Conservation (phyloP, 805 yeast genomes). For the Hanseniaspora hatyaiensis region DNA sequence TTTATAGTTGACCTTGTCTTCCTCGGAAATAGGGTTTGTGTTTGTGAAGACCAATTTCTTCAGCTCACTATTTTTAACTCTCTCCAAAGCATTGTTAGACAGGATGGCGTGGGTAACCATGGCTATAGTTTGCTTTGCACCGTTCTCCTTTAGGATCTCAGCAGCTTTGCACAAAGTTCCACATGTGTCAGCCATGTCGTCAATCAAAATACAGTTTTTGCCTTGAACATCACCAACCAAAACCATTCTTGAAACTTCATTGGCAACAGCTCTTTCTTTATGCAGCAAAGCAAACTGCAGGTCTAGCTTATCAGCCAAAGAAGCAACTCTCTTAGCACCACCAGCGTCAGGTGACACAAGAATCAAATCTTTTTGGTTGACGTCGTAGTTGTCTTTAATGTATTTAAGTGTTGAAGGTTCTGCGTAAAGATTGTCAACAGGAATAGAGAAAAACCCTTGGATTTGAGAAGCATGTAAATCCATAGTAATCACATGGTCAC, state of each 20-base stretch:
- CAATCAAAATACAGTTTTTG: slow-evolving; percentile 66
- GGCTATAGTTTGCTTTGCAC: slow-evolving; percentile 64
- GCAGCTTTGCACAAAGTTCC: slow-evolving; percentile 79
- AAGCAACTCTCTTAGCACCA: slow-evolving; percentile 84
- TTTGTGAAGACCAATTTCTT: slow-evolving; percentile 67
- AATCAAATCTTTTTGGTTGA: slow-evolving; percentile 42
- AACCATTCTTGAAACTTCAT: slow-evolving; percentile 75
- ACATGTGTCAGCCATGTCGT: slow-evolving; percentile 86
- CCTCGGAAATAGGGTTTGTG: slow-evolving; percentile 65
- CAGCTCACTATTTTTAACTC: slow-evolving; percentile 55
- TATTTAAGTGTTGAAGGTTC: slow-evolving; percentile 72
- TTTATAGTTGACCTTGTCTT: slow-evolving; percentile 43
- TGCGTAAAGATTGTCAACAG: slow-evolving; percentile 74
- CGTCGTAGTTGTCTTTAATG: slow-evolving; percentile 50
- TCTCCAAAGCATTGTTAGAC: slow-evolving; percentile 61
- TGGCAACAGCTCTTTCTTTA: slow-evolving; percentile 73
- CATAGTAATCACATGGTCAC: slow-evolving; percentile 78
- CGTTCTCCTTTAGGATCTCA: slow-evolving; percentile 50
- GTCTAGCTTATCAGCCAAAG: slow-evolving; percentile 67
- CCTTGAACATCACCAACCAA: slow-evolving; percentile 73
- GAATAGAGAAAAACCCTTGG: slow-evolving; percentile 74
- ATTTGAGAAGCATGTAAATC: slow-evolving; percentile 82
- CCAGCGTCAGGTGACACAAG: slow-evolving; percentile 83
- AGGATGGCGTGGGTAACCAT: slow-evolving; percentile 75
- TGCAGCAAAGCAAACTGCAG: slow-evolving; percentile 74